Conservation (phyloP, 345 rosid species). For the Limnanthes douglasii region DNA sequence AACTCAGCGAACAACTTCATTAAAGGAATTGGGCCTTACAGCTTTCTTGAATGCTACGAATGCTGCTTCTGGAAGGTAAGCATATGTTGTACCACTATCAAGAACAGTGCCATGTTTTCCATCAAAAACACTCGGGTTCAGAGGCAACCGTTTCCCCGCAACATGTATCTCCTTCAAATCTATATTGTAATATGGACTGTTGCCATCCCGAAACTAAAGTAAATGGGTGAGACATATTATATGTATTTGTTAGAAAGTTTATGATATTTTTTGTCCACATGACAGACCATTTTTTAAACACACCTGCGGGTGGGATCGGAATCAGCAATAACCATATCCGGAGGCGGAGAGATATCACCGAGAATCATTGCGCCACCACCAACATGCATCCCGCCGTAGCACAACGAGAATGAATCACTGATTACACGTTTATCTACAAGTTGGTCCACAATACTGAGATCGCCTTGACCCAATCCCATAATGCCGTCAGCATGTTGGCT, state of each 20-base stretch:
- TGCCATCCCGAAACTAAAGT: slow-evolving; percentile 99
- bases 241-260: slow-evolving; percentile 32
- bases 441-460: slow-evolving; percentile 81
- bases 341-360: slow-evolving; percentile 53
- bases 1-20: too few species aligned
- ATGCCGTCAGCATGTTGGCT: slow-evolving; percentile 92
- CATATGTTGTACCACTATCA: slow-evolving; percentile 89
- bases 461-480: slow-evolving; percentile 90
- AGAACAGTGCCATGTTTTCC: slow-evolving; percentile 66
- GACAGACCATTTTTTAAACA: slow-evolving; percentile 19
- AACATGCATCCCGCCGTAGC: slow-evolving; percentile 91
- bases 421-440: slow-evolving; percentile 71
- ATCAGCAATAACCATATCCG: slow-evolving; percentile 51
- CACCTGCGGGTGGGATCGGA: slow-evolving; percentile 79
- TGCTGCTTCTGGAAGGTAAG: slow-evolving; percentile 76
- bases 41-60: slow-evolving; percentile 62
- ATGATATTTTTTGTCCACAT: slow-evolving; percentile 14
- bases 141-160: slow-evolving; percentile 64
- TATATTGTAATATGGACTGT: slow-evolving; percentile 98
- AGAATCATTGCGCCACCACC: slow-evolving; percentile 97
- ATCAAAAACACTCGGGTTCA: slow-evolving; percentile 47
- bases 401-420: slow-evolving; percentile 74
- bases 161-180: slow-evolving; percentile 86
- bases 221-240: slow-evolving; percentile 75
- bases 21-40: slow-evolving; percentile 25